These are phyloP conservation scores for Rubroboletus satanas DNA, from an alignment of 768 basidiomycete genomes.

Conservation along the genomic window DNA sequence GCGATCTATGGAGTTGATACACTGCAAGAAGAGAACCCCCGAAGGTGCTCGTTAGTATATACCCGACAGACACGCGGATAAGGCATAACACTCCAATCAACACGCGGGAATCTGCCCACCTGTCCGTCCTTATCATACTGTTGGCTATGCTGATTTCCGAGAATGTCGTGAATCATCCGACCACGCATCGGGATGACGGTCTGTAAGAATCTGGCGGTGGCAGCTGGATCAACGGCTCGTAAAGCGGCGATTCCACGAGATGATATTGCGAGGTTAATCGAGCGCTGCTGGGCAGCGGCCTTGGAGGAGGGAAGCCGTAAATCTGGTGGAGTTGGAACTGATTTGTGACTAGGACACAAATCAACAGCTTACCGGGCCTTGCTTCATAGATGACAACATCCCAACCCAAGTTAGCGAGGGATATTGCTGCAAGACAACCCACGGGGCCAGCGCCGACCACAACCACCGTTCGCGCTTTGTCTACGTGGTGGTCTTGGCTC, in stretches of 20 bases:
- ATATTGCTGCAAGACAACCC: slow-evolving; percentile 85
- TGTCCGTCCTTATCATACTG: slow-evolving; percentile 85
- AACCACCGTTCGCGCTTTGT: slow-evolving; percentile 44
- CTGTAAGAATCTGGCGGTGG: slow-evolving; percentile 67
- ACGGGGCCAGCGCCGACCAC: slow-evolving; percentile 91
- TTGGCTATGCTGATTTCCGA: slow-evolving; percentile 77
- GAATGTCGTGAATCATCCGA: slow-evolving; percentile 84
- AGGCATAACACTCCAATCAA: slow-evolving; percentile 7
- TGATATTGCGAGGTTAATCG: slow-evolving; percentile 95
- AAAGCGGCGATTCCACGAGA: slow-evolving; percentile 89
- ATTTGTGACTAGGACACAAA: slow-evolving; percentile 12
- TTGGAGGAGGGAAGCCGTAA: slow-evolving; percentile 69
- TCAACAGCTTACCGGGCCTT: slow-evolving; percentile 56
- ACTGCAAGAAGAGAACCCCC: slow-evolving; percentile 45
- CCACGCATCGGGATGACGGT: slow-evolving; percentile 91
- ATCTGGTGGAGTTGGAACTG: slow-evolving; percentile 43
- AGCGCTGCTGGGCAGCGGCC: slow-evolving; percentile 66
- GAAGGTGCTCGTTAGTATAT: slow-evolving; percentile 23
- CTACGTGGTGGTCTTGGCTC: slow-evolving; percentile 7
- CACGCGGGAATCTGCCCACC: slow-evolving; percentile 45
- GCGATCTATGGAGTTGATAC: slow-evolving; percentile 92
- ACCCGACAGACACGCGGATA: slow-evolving; percentile 22
- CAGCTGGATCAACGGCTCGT: slow-evolving; percentile 67
- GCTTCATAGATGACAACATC: slow-evolving; percentile 74
- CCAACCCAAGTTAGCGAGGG: slow-evolving; percentile 87